Conservation (phyloP, 306 rosid species). For the Morella rubra region DNA sequence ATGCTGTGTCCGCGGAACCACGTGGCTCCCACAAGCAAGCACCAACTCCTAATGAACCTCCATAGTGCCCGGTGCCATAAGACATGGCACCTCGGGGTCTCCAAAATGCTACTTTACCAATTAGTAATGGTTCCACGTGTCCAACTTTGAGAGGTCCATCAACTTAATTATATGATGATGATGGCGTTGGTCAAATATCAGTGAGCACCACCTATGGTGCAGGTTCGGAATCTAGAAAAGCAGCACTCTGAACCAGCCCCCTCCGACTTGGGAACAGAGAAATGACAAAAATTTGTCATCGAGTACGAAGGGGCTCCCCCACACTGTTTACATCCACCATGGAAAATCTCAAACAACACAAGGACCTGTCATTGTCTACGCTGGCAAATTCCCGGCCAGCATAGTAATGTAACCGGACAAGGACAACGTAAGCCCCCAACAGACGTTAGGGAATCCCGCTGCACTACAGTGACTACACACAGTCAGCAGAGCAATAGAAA, state of each 20-base stretch:
- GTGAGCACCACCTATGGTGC: conserved; percentile 33
- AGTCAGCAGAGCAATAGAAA: background rate
- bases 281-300: conserved; percentile 25
- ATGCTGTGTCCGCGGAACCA: conserved; percentile 25
- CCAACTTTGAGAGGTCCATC: conserved; percentile 17
- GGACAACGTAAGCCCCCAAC: conserved; percentile 23
- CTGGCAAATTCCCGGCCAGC: conserved; percentile 27
- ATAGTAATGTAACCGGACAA: conserved; percentile 7
- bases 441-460: background rate
- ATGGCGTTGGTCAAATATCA: conserved; percentile 32
- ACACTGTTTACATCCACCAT: conserved; percentile 17
- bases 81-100: conserved; percentile 12
- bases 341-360: conserved; percentile 13
- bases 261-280: conserved; percentile 39
- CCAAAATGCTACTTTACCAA: background rate
- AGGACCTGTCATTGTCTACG: conserved; percentile 40
- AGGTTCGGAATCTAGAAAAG: background rate
- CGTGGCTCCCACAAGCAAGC: conserved; percentile 37
- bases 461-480: background rate
- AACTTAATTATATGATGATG: conserved; percentile 13
- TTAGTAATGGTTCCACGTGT: too few relatives aligned
- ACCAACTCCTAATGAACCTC: background rate
- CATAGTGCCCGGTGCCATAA: conserved; percentile 17
- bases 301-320: background rate
- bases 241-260: conserved; percentile 1